Evolutionary conservation across 2,329 filamentous ascomycete species (phyloP), one percentile per base, ranked within the genome.

Genomic region (Arachnopeziza araneosa): DNA sequence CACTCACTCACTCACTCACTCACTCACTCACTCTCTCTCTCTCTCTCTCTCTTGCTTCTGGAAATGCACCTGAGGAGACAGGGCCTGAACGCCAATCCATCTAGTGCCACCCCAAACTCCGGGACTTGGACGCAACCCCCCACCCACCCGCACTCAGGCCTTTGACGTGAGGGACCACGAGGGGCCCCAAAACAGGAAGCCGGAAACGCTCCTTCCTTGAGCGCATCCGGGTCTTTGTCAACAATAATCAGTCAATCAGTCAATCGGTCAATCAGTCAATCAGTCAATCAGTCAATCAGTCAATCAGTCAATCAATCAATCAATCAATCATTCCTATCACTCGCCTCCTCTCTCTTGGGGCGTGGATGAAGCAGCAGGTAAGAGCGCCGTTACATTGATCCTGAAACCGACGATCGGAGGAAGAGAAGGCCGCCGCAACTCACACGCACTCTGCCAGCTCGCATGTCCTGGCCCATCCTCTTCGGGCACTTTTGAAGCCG

Each of bases 41-140:
- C 54, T 30, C 17, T 44, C 36, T 14, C 10, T 44, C 12, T 44
- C 17, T 57, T 52, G n/a, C 49, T 61, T 55, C 59, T 60, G 51
- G 59, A 60, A 60, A 52, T 50, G 36, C 50, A 53, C 24, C 36
- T 60, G 53, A 52, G 56, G 58, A 56, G 58, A 60, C 58, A 51
- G 44, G 55, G 26, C 32, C 32, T 30, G 44, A 44, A 48, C n/a
- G 30, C 52, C 52, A 54, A 54, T 23, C 56, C 56, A 51, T 49
- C 22, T 52, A 52, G 21, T 24, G 21, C 17, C 50, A 52, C 50
- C 50, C 50, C 50, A 44, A 44, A 44, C 12, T 44, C 30, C 26
- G 53, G 26, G 32, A 44, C 53, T 54, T 21, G n/a, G 30, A 44
- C 55, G 56, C 51, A 24, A 19, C 26, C 21, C 24, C 21, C 21